Conservation (phyloP, 306 rosid species). For the Parietaria judaica region DNA sequence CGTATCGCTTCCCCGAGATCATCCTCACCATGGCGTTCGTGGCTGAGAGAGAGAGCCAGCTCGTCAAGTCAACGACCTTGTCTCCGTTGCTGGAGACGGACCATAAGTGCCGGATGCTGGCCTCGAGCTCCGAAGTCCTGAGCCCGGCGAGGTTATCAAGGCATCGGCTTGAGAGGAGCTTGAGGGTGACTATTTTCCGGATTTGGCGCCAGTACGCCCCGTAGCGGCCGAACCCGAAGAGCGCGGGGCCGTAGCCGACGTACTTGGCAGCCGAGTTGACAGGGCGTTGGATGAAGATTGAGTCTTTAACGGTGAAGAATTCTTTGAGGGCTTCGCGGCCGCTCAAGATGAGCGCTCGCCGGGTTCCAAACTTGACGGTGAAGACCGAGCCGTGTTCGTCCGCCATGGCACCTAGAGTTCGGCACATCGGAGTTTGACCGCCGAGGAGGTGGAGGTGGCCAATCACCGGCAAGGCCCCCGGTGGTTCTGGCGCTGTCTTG, state of each 20-base stretch:
- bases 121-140: conserved; percentile 24
- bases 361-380: conserved; percentile 16
- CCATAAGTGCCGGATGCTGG: conserved; percentile 23
- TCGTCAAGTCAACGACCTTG: no score
- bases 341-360: conserved; percentile 15
- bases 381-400: conserved; percentile 27
- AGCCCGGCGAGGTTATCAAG: conserved; percentile 36
- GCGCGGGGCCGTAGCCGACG: conserved; percentile 22
- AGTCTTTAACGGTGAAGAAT: conserved; percentile 20
- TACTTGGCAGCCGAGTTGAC: conserved; percentile 5
- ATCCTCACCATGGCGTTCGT: conserved; percentile 36
- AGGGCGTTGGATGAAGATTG: conserved; percentile 17
- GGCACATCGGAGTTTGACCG: conserved; percentile 3
- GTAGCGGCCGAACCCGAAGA: conserved; percentile 38
- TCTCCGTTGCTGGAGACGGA: no score
- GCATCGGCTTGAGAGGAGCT: conserved; percentile 20
- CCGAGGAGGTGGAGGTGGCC: conserved; percentile 29
- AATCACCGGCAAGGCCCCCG: conserved; percentile 19
- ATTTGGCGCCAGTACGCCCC: conserved; percentile 55
- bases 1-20: conserved; percentile 12
- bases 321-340: conserved; percentile 19
- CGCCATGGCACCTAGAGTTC: conserved; percentile 20
- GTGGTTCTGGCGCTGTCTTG: neutral
- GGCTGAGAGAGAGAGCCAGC: conserved; percentile 12
- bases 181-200: conserved; percentile 30